A percentile compares a stretch with the other conserved stretches of the same genome.
These are phyloP conservation scores for Kodamaea restingae DNA, from an alignment of 805 yeast species.

Conservation along the genomic window DNA sequence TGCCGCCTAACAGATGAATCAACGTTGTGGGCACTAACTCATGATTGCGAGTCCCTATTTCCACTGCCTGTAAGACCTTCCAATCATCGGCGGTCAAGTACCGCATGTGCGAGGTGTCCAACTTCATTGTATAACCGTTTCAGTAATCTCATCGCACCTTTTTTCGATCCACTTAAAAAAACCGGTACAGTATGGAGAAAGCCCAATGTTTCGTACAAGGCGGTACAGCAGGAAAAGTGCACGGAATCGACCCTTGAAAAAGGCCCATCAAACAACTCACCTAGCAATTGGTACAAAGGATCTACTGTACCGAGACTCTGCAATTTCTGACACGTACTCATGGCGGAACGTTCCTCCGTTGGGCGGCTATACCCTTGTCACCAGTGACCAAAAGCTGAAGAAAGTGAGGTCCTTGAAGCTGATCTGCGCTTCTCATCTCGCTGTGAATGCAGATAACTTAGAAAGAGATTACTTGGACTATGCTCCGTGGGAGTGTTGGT, in stretches of 20 bases:
- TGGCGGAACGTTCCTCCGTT: conserved; percentile 17
- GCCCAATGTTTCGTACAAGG: conserved; percentile 1
- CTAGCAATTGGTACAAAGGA: conserved; percentile 7
- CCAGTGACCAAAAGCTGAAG: background rate
- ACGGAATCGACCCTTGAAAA: background rate
- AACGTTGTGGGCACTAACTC: conserved; percentile 89
- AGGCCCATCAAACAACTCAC: background rate
- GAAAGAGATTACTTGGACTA: conserved; percentile 16
- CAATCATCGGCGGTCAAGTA: conserved; percentile 89
- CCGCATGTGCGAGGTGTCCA: conserved; percentile 91
- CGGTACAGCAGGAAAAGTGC: background rate
- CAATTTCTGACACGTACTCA: conserved; percentile 5
- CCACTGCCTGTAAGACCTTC: conserved; percentile 82
- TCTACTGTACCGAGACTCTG: conserved; percentile 8
- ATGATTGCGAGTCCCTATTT: conserved; percentile 86
- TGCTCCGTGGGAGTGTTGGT: conserved; percentile 29
- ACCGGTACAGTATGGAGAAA: background rate
- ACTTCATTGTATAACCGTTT: conserved; percentile 55
- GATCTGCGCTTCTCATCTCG: conserved; percentile 27
- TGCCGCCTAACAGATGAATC: conserved; percentile 75
- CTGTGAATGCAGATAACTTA: conserved; percentile 23
- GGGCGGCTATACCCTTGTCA: conserved; percentile 13
- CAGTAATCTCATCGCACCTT: conserved; percentile 6
- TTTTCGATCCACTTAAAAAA: background rate
- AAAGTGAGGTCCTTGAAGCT: conserved; percentile 14